These are phyloP conservation scores for Aureobasidium melanogenum DNA, from an alignment of 2,329 filamentous ascomycete species.

Conservation along the genomic window DNA sequence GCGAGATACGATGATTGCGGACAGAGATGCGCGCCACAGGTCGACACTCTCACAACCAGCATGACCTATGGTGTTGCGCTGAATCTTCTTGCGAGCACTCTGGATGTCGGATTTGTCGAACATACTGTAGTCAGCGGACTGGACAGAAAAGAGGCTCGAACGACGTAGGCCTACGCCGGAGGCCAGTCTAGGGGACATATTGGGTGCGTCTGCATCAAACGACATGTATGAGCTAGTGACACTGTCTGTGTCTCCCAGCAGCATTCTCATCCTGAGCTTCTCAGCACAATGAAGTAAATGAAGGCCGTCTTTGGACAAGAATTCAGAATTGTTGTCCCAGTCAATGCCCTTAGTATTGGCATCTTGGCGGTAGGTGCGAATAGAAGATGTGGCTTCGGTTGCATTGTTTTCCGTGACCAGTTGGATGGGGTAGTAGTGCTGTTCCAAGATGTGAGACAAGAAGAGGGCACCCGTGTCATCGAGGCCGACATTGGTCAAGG, in stretches of 20 bases:
- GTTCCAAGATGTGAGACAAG: conserved; percentile 31
- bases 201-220: background rate
- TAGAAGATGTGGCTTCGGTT: conserved; percentile 21
- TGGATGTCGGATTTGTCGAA: conserved; percentile 25
- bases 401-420: conserved; percentile 27
- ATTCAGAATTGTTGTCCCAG: conserved; percentile 24
- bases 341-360: conserved; percentile 25
- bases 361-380: conserved; percentile 24
- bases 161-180: conserved; percentile 12
- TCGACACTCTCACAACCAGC: conserved; percentile 25
- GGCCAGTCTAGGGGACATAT: background rate
- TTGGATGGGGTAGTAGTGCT: conserved; percentile 31
- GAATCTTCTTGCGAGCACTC: conserved; percentile 30
- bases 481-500: conserved; percentile 27
- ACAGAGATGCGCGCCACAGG: conserved; percentile 30
- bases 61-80: conserved; percentile 30
- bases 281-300: conserved; percentile 28
- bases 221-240: conserved; percentile 7
- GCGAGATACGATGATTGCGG: conserved; percentile 24
- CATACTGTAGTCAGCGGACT: conserved; percentile 20
- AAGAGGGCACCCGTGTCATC: conserved; percentile 31
- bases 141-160: conserved; percentile 20
- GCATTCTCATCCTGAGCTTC: background rate
- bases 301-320: conserved; percentile 24
- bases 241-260: conserved; percentile 8